These are phyloP conservation scores for Hypsizygus ulmarius DNA, from an alignment of 1,284 basidiomycete species.

Conservation along the genomic window DNA sequence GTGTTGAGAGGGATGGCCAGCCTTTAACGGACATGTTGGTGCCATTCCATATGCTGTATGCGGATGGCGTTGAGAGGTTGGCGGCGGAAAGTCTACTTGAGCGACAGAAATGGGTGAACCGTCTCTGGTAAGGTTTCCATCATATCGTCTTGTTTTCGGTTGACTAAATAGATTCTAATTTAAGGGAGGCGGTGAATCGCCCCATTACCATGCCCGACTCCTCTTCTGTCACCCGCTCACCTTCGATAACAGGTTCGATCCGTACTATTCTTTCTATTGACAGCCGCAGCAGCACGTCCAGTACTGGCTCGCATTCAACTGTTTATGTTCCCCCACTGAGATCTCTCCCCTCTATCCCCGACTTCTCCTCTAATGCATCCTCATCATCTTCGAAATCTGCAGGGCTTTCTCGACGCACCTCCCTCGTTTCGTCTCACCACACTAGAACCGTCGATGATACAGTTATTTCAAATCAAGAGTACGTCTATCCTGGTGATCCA, in stretches of 20 bases:
- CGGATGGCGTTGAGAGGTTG: conserved; percentile 81
- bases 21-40: conserved; percentile 70
- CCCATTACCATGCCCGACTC: conserved; percentile 36
- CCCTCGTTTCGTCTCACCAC: conserved; percentile 54
- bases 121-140: conserved; percentile 67
- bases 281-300: conserved; percentile 35
- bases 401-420: conserved; percentile 38
- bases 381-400: conserved; percentile 28
- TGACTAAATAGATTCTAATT: conserved; percentile 5
- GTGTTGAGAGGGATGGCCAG: conserved; percentile 42
- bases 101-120: conserved; percentile 83
- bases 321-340: conserved; percentile 70
- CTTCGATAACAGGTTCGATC: conserved; percentile 58
- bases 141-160: conserved; percentile 4
- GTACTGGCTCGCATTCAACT: conserved; percentile 59
- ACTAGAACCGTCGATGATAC: conserved; percentile 67
- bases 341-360: conserved; percentile 64
- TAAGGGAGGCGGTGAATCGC: conserved; percentile 65
- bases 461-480: conserved; percentile 58
- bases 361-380: conserved; percentile 37
- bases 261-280: conserved; percentile 63
- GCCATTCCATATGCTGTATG: conserved; percentile 85
- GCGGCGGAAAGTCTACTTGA: conserved; percentile 82
- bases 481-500: conserved; percentile 65
- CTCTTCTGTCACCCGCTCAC: conserved; percentile 53